Evolutionary conservation across 805 yeast species (phyloP), one percentile per base, ranked within the genome.

Genomic region (Zygosaccharomyces gambellarensis): DNA sequence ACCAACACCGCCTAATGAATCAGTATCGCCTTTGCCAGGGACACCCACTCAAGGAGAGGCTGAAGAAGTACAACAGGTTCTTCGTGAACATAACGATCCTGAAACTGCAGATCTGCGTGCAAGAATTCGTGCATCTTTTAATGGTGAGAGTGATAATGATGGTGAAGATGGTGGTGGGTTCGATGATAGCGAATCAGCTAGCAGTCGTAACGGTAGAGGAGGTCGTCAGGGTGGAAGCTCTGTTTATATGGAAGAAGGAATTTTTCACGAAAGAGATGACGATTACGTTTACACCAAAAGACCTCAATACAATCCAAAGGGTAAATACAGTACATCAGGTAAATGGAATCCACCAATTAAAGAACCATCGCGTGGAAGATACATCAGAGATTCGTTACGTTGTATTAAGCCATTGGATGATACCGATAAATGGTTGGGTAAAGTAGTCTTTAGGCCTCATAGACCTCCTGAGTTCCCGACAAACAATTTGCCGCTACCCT

Each of bases 341-440:
- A 75, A 80, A 56, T 81, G 85, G 85, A 60, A 56, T 5, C 85
- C 85, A 1, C 58, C 64, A 9, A 67, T 67, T 11, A 73, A 72
- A 50, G 49, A 58, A 19, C 57, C 63, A 23, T 57, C 74, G 2
- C 62, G 70, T 43, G 65, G 74, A 28, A 77, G 75, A 51, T 70
- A 68, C 52, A 69, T 76, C 39, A 71, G 77, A 41, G 80, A 80
- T 59, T 75, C 82, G 14, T 60, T 81, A 30, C 73, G 84, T 43
- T 81, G 87, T 54, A 77, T 81, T 23, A 77, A 73, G 55, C 77
- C 83, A 3, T 67, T 81, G 46, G 69, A 75, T 1, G 70, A 71
- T 52, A 79, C 76, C 40, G 82, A 80, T 39, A 55, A 71, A 7
- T 81, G 86, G 85, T 64, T 75, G 21, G 78, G 80, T 39, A 77